A percentile compares a stretch with the other conserved stretches of the same genome.
Evolutionary conservation across 2,329 filamentous ascomycete genomes (phyloP).

Genomic region (Aspergillus carbonarius): DNA sequence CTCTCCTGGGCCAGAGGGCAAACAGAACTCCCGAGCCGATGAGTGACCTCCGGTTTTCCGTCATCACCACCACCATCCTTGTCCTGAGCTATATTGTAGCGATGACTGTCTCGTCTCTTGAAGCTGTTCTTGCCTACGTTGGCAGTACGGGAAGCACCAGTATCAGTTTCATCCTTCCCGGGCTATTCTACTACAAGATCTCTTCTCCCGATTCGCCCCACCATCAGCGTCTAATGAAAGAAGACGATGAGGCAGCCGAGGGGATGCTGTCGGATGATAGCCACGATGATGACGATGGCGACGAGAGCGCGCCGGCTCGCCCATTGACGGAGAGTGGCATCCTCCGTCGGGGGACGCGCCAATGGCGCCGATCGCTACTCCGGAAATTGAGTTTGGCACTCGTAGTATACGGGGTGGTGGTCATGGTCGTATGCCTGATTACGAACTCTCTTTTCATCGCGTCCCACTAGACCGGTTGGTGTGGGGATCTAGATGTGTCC

Average conservation of each 20-base stretch:
- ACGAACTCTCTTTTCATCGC: slow-evolving; percentile 81
- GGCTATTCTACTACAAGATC: slow-evolving; percentile 98
- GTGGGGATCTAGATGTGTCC: background rate
- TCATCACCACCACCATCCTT: slow-evolving; percentile 84
- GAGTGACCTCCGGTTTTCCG: slow-evolving; percentile 82
- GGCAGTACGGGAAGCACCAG: slow-evolving; percentile 91
- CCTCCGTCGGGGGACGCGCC: slow-evolving; percentile 62
- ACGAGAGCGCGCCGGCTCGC: slow-evolving; percentile 39
- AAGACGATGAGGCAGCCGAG: slow-evolving; percentile 71
- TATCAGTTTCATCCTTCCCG: slow-evolving; percentile 95
- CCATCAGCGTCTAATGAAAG: slow-evolving; percentile 84
- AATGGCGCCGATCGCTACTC: slow-evolving; percentile 63
- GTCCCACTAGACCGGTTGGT: slow-evolving; percentile 52
- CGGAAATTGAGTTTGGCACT: slow-evolving; percentile 72
- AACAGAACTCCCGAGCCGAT: slow-evolving; percentile 61
- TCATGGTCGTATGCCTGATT: slow-evolving; percentile 84
- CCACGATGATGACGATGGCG: slow-evolving; percentile 33
- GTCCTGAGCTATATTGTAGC: slow-evolving; percentile 82
- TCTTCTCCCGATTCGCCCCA: slow-evolving; percentile 82
- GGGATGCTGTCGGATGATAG: slow-evolving; percentile 49
- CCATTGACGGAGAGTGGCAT: slow-evolving; percentile 56
- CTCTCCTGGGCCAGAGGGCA: slow-evolving; percentile 39
- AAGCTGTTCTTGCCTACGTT: slow-evolving; percentile 91
- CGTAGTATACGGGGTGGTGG: slow-evolving; percentile 76
- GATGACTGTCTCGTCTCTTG: slow-evolving; percentile 85